These are phyloP conservation scores for Globisporangium spinosum DNA, from an alignment of 352 stramenopile genomes.

Conservation along the genomic window DNA sequence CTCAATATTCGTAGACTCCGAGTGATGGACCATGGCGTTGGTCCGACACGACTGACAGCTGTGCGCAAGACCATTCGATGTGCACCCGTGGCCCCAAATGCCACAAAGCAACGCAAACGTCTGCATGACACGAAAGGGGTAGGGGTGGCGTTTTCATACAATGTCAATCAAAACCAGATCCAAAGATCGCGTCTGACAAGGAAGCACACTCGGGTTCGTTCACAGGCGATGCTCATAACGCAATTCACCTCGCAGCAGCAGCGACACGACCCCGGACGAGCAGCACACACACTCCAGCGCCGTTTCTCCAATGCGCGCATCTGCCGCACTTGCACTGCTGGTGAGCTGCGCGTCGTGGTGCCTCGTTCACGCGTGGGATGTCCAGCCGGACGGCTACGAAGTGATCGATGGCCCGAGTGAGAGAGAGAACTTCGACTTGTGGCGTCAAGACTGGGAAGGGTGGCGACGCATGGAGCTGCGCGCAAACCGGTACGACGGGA, in stretches of 20 bases:
- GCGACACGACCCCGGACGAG: background rate
- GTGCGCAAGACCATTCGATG: background rate
- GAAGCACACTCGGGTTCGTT: too few species aligned
- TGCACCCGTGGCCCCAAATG: background rate
- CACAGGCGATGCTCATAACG: background rate
- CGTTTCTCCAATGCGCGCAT: slow-evolving; percentile 10
- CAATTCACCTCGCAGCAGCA: background rate
- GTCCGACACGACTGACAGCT: background rate
- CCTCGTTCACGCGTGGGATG: slow-evolving; percentile 47
- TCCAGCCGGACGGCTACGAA: slow-evolving; percentile 76
- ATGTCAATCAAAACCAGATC: background rate
- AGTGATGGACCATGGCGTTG: background rate
- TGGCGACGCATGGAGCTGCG: slow-evolving; percentile 76
- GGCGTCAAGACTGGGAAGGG: slow-evolving; percentile 48
- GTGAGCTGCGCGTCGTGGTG: background rate
- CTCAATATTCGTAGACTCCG: background rate
- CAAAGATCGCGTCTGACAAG: background rate
- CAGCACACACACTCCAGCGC: background rate
- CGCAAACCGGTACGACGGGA: slow-evolving; percentile 57
- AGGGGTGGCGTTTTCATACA: background rate
- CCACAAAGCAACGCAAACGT: background rate
- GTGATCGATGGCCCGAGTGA: slow-evolving; percentile 59
- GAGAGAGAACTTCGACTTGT: slow-evolving; percentile 34
- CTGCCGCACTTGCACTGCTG: slow-evolving; percentile 17
- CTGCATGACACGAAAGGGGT: slow-evolving; percentile 14